Conservation (phyloP, 2,329 filamentous ascomycete genomes). For the Escovopsis sp. region DNA sequence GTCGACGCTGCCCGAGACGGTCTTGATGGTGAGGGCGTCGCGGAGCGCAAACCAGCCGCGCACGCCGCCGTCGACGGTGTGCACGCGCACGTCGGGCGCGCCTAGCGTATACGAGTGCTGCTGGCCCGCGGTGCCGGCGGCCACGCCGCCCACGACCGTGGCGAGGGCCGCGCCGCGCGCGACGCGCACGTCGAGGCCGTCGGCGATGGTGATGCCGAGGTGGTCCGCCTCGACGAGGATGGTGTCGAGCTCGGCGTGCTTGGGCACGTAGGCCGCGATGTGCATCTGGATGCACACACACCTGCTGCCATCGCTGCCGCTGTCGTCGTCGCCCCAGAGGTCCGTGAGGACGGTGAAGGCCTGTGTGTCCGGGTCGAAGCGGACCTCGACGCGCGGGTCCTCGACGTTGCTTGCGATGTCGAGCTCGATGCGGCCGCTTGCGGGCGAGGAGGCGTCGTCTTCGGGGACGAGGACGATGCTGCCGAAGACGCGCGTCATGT, state of each 20-base stretch:
- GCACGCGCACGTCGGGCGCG: constrained; percentile 26
- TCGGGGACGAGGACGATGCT: too few relatives aligned
- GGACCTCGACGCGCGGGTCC: too few relatives aligned
- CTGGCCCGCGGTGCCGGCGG: constrained; percentile 16
- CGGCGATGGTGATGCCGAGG: constrained; percentile 25
- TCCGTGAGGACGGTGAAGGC: too few relatives aligned
- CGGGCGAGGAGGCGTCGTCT: too few relatives aligned
- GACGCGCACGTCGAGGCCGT: constrained; percentile 25
- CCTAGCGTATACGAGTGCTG: constrained; percentile 25
- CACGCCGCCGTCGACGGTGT: constrained; percentile 29
- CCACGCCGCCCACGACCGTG: constrained; percentile 23
- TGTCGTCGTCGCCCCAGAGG: too few relatives aligned
- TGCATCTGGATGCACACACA: constrained; percentile 30
- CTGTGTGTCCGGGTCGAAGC: too few relatives aligned
- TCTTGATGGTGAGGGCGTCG: constrained; percentile 30
- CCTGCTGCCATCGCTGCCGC: too few relatives aligned
- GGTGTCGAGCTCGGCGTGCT: constrained; percentile 20
- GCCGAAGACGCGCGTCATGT: too few relatives aligned
- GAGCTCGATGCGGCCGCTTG: too few relatives aligned
- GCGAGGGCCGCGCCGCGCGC: constrained; percentile 4
- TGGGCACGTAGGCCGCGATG: constrained; percentile 32
- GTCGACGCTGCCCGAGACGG: constrained; percentile 28
- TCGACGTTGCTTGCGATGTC: too few relatives aligned
- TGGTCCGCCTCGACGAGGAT: constrained; percentile 23
- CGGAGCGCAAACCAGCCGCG: constrained; percentile 36